Conservation (phyloP, 805 yeast genomes). For the Candida sonorensis region DNA sequence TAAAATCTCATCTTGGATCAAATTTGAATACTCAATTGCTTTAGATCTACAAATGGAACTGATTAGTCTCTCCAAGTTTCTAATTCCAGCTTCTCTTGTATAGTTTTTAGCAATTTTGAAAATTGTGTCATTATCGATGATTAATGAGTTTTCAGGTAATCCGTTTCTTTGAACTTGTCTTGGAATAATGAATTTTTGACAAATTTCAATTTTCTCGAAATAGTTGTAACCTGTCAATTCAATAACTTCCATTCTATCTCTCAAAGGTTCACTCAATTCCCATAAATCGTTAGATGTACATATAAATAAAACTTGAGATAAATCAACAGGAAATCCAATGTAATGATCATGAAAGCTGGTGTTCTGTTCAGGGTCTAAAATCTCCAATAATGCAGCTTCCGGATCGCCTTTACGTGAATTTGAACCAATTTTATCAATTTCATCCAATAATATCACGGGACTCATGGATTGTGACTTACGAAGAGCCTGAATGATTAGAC, state of each 20-base stretch:
- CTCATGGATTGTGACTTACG: constrained; percentile 72
- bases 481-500: constrained; percentile 67
- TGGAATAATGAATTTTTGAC: constrained; percentile 61
- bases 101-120: constrained; percentile 57
- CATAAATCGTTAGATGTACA: constrained; percentile 81
- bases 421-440: constrained; percentile 58
- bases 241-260: constrained; percentile 80
- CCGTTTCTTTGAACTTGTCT: constrained; percentile 70
- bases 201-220: constrained; percentile 70
- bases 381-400: constrained; percentile 82
- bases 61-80: constrained; percentile 68
- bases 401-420: constrained; percentile 59
- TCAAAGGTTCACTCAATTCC: constrained; percentile 65
- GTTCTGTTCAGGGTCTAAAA: constrained; percentile 88
- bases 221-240: constrained; percentile 74
- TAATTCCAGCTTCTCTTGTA: constrained; percentile 82
- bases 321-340: constrained; percentile 77
- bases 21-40: constrained; percentile 60
- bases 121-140: constrained; percentile 48
- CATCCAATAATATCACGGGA: constrained; percentile 79
- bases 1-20: constrained; percentile 20
- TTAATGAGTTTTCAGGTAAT: constrained; percentile 36
- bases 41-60: constrained; percentile 75
- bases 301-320: constrained; percentile 72
- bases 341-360: constrained; percentile 72